Evolutionary conservation across 1,139 yeast species (phyloP), one percentile per base, ranked within the genome.

Genomic region (Protomyces inundatus): DNA sequence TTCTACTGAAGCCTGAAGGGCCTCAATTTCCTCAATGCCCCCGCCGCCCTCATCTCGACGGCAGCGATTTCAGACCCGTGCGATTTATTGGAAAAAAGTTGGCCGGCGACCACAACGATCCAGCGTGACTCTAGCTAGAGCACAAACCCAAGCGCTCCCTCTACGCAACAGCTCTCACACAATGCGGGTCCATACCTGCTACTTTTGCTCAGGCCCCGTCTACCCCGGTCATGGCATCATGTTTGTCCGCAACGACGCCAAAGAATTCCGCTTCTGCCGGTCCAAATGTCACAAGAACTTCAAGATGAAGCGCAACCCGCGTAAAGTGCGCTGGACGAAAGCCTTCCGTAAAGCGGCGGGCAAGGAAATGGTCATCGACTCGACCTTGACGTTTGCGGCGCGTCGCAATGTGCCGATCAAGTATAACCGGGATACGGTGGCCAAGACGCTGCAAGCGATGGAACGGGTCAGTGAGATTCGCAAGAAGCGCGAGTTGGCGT

Each of bases 321-420:
- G 99, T 80, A 93, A 93, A 79, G 86, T 70, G n/a, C 66, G 70
- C 79, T 93, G 98, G 98, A 93, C 98, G 67, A 93, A 95, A 78
- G 98, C 98, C 0, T 93, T 95, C 83, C 86, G 99, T 80, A 93
- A 93, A 77, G 96, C 98, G 67, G 98, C 98, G 61, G 99, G 99
- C 73, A 93, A 93, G 77, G 99, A 93, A 76, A 84, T 93, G 81
- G 97, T 95, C 57, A 98, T 93, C 67, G 99, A 93, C 75, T 88
- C 97, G 12, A 91, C 98, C 6, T 83, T 93, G 74, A 89, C 98
- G 0, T 93, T 95, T 77, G 96, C 96, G 67, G 90, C 95, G 68
- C 88, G 98, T 80, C 88, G 98, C 81, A 91, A 95, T 73, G 95
- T 93, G 64, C 99, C 98, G 54, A 97, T 93, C 63, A 85, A 98